Base-by-base conservation (phyloP, 495 filamentous ascomycete genomes). In the Aspergillus indologenus region DNA sequence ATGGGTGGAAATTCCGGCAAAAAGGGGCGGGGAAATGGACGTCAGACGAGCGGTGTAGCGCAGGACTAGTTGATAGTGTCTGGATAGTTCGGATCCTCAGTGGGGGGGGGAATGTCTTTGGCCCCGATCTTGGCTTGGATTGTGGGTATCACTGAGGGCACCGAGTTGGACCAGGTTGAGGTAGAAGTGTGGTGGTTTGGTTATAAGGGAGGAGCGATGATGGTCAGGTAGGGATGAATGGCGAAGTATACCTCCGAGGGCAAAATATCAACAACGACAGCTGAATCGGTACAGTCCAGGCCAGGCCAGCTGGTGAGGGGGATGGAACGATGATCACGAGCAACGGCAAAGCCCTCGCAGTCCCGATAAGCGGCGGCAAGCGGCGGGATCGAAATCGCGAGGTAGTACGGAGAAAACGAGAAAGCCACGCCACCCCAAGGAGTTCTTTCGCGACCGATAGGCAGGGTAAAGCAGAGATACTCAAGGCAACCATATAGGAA, bases 31-130 rank as follows among this genome's bases (percentile, higher is more conserved):
- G 34, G 26, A 9, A 9, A 29, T 17, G 31, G 34, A 47, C 45
- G 48, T 51, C 24, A 51, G 61, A 65, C 59, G 61, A 71, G 64
- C 62, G 63, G 64, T 71, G 64, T 65, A 68, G 61, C 43, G 51
- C 26, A 60, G 58, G 34, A 40, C 34, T 40, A 40, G 34, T 40
- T 40, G 12, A 40, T 40, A n/a, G n/a, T n/a, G n/a, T n/a, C n/a
- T n/a, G n/a, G n/a, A n/a, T n/a, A 40, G 34, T 40, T 40, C 4
- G 34, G 34, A 40, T 40, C 23, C 49, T n/a, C 22, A 57, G 61
- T 65, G 63, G 63, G 60, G 61, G 26, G 26, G 26, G 26, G 3
- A 29, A 9, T 4, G 57, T 52, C 49, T 44, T 9, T 40, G 34
- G 60, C 31, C 31, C 49, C 54, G 54, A 54, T 62, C 54, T 56